Evolutionary conservation across 2,329 filamentous ascomycete species (phyloP), one percentile per base, ranked within the genome.

Genomic region (Aspergillus nomiae): DNA sequence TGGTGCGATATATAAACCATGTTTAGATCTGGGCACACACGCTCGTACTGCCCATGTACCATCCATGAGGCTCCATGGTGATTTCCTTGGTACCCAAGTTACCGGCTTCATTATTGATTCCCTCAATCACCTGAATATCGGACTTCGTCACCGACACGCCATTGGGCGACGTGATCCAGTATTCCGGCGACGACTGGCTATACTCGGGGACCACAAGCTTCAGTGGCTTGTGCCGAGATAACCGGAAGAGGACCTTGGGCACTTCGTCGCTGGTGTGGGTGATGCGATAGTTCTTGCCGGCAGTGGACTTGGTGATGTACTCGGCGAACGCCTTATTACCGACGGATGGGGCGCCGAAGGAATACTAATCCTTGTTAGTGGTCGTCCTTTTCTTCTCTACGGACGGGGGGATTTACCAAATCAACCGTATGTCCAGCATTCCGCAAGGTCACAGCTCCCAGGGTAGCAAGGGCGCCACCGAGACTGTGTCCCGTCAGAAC

Each of bases 121-220:
- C 67, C 26, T 67, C 58, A 43, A 69, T 65, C 16, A 71, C 48
- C 32, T 67, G 62, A n/a, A 68, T 59, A 78, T 81, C 61, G 81
- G 78, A 32, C 21, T 19, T 41, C 11, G 51, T 43, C 26, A 58
- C 50, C 10, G 36, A 45, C 7, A 51, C 45, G 2, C 36, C 51
- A 26, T 53, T 45, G 3, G 30, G 21, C 14, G 58, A 61, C 7
- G 61, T 63, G 19, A 65, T 61, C 63, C 61, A 63, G 50, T 65
- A 65, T 45, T 65, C 63, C 16, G 63, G 63, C 7, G 55, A 58
- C 4, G 56, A 57, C 55, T 65, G 61, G n/a, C 63, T 65, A 12
- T 61, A 65, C 32, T 65, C 59, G 2, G 55, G 54, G 4, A 61
- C 53, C 0, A 62, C 2, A 3, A 24, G 12, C 14, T 38, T 11